Evolutionary conservation across 1,284 basidiomycete species (phyloP).

Genomic region (Ceratobasidium sp.): DNA sequence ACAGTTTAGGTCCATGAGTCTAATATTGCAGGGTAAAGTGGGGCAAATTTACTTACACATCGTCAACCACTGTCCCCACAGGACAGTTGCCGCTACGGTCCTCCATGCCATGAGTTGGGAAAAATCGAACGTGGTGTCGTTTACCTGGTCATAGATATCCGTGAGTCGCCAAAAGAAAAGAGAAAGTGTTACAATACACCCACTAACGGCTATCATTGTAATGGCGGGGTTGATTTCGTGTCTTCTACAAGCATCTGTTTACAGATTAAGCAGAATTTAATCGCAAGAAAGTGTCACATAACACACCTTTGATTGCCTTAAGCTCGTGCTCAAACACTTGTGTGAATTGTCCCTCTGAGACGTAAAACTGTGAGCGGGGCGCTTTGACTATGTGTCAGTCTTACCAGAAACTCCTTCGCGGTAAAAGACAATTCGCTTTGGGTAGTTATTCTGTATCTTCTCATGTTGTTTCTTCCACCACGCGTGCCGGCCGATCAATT

Average conservation of each 20-base stretch:
- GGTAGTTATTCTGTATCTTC: slow-evolving; percentile 20
- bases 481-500: slow-evolving; percentile 25
- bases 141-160: slow-evolving; percentile 42
- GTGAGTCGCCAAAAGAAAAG: too few species aligned
- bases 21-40: not conserved
- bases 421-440: slow-evolving; percentile 45
- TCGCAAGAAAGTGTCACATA: slow-evolving; percentile 5
- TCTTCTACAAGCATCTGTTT: slow-evolving; percentile 41
- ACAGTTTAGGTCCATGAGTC: not conserved
- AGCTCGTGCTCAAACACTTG: slow-evolving; percentile 36
- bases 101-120: slow-evolving; percentile 66
- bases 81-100: slow-evolving; percentile 77
- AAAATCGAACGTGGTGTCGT: slow-evolving; percentile 62
- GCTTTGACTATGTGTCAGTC: not conserved
- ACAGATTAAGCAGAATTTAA: not conserved
- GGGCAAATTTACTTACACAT: slow-evolving; percentile 7
- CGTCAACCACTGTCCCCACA: slow-evolving; percentile 75
- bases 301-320: slow-evolving; percentile 63
- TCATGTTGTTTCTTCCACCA: slow-evolving; percentile 37
- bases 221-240: slow-evolving; percentile 44
- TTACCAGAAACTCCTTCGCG: slow-evolving; percentile 46
- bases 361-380: not conserved
- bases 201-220: slow-evolving; percentile 48
- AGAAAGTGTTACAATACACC: not conserved
- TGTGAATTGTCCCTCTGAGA: slow-evolving; percentile 39